Evolutionary conservation across 78 protist species (phyloP).

Genomic region (Guillardia theta): DNA sequence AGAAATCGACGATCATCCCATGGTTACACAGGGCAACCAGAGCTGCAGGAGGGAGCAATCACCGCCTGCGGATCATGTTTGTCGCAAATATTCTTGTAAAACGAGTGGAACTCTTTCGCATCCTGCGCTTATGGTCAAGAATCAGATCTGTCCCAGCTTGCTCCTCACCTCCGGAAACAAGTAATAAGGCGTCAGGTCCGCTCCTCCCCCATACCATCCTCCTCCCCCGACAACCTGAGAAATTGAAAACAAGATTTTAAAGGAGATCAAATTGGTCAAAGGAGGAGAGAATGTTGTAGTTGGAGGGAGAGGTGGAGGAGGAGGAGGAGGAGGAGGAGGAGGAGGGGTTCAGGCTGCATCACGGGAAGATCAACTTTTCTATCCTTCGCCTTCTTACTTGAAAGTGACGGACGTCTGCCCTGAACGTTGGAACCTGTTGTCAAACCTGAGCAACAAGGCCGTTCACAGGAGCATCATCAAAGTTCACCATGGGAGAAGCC

Average conservation of each 20-base stretch:
- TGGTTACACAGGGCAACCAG: no score
- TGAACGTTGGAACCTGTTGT: slow-evolving; percentile 13
- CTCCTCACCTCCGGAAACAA: slow-evolving; percentile 52
- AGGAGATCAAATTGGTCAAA: no score
- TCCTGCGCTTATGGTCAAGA: not conserved
- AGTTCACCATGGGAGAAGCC: not conserved
- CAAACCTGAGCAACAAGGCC: not conserved
- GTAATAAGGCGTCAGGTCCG: slow-evolving; percentile 61
- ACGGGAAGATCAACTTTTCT: no score
- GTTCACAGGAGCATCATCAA: not conserved
- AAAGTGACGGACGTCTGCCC: slow-evolving; percentile 31
- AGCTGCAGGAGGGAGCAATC: no score
- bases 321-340: not conserved
- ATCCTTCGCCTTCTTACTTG: not conserved
- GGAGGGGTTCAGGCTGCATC: no score
- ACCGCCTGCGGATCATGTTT: slow-evolving; percentile 35
- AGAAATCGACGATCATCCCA: no score
- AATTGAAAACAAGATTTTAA: no score
- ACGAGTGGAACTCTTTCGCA: slow-evolving; percentile 45
- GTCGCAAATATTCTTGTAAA: slow-evolving; percentile 56
- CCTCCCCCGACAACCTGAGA: not conserved
- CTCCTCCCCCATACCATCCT: slow-evolving; percentile 34
- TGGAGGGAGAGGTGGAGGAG: not conserved
- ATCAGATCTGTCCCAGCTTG: no score
- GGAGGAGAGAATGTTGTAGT: no score